Evolutionary conservation across 2,329 filamentous ascomycete genomes (phyloP).

Genomic region (Neocucurbitaria cava): DNA sequence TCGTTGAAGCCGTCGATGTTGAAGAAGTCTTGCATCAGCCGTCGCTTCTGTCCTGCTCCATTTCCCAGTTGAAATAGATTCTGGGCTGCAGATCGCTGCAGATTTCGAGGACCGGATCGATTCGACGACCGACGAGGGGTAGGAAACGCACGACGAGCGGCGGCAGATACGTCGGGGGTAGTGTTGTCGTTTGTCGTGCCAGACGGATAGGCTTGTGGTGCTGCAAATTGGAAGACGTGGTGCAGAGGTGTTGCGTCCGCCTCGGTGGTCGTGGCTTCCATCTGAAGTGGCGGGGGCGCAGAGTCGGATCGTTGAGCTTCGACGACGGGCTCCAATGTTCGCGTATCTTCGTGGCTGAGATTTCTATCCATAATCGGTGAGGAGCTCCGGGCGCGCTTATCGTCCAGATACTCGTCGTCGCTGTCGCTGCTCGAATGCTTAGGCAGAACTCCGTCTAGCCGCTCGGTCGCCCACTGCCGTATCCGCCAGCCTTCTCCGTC

Average conservation of each 20-base stretch:
- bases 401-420: constrained; percentile 70
- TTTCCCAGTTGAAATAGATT: constrained; percentile 61
- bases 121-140: constrained; percentile 41
- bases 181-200: constrained; percentile 46
- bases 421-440: constrained; percentile 66
- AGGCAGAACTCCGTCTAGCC: constrained; percentile 68
- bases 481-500: constrained; percentile 79
- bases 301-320: constrained; percentile 37
- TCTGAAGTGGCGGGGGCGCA: constrained; percentile 50
- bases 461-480: constrained; percentile 72
- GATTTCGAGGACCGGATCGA: constrained; percentile 45
- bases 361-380: constrained; percentile 65
- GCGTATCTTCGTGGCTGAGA: constrained; percentile 52
- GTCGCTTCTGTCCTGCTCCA: constrained; percentile 74
- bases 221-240: constrained; percentile 71
- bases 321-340: constrained; percentile 23
- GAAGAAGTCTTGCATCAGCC: constrained; percentile 77
- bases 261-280: constrained; percentile 40
- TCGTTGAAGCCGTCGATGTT: constrained; percentile 69
- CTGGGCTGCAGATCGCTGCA: constrained; percentile 41
- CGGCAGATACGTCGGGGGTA: constrained; percentile 33
- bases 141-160: constrained; percentile 42
- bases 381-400: constrained; percentile 65
- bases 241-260: constrained; percentile 40
- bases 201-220: constrained; percentile 65